A percentile compares a stretch with the other conserved stretches of the same genome.
phyloP scores from a whole-genome alignment of 495 filamentous ascomycete genomes.

The Podospora conica region DNA sequence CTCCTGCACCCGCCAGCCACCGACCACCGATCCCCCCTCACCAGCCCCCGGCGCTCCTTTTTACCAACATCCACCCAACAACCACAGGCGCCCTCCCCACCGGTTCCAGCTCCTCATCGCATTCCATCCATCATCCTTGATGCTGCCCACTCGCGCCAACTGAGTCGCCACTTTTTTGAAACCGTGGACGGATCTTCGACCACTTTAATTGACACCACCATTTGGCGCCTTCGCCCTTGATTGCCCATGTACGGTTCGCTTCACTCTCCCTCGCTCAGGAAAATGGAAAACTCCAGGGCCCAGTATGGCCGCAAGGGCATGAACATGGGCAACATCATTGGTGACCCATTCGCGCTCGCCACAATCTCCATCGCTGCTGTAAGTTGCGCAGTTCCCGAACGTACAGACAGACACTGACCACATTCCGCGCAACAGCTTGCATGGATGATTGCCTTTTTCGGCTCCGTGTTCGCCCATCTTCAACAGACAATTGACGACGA shows the following conservation, averaged over 20 bases:
- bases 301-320: constrained; percentile 55
- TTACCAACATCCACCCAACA: constrained; percentile 1
- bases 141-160: constrained; percentile 15
- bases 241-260: constrained; percentile 72
- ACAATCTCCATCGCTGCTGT: constrained; percentile 89
- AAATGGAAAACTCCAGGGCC: constrained; percentile 66
- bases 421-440: constrained; percentile 58
- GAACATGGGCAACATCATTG: constrained; percentile 79
- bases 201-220: constrained; percentile 7
- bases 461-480: constrained; percentile 68
- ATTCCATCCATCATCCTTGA: constrained; percentile 4
- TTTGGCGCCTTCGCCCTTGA: constrained; percentile 35
- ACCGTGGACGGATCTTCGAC: constrained; percentile 5
- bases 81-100: constrained; percentile 3
- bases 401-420: constrained; percentile 18
- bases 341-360: constrained; percentile 92
- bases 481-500: constrained; percentile 14
- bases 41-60: constrained; percentile 10
- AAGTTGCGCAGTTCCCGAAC: constrained; percentile 32
- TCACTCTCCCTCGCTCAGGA: constrained; percentile 67
- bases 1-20: constrained; percentile 2
- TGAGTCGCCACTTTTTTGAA: constrained; percentile 23
- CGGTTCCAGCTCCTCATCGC: constrained; percentile 11
- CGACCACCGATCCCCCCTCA: not conserved
- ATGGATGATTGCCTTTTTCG: constrained; percentile 88